Conservation (phyloP, 495 filamentous ascomycete genomes). For the Daldinia grandis region DNA sequence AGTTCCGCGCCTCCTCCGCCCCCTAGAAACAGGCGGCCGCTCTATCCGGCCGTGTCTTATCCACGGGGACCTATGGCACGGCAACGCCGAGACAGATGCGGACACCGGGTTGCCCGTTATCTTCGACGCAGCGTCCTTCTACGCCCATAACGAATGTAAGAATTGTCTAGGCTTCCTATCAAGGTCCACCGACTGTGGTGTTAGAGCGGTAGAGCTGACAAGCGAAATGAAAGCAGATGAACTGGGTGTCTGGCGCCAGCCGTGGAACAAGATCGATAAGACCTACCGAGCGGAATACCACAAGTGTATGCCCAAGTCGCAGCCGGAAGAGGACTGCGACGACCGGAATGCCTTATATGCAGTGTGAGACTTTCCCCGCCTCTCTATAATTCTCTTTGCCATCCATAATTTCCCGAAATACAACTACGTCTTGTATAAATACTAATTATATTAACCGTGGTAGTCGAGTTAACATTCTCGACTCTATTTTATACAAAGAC, state of each 20-base stretch:
- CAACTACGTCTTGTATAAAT: not conserved
- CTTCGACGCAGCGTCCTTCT: constrained; percentile 57
- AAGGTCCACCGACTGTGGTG: not conserved
- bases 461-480: constrained; percentile 36
- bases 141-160: constrained; percentile 61
- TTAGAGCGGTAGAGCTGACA: not conserved
- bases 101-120: constrained; percentile 48
- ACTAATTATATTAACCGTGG: not conserved
- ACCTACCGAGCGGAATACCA: constrained; percentile 33
- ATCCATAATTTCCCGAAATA: not conserved
- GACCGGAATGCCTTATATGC: constrained; percentile 45
- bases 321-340: constrained; percentile 45
- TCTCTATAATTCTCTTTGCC: not conserved
- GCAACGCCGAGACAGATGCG: constrained; percentile 50
- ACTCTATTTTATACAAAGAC: constrained; percentile 37
- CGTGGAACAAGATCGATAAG: constrained; percentile 30
- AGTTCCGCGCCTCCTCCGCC: constrained; percentile 51
- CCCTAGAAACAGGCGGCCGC: constrained; percentile 53
- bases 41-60: constrained; percentile 54
- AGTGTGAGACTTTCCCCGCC: constrained; percentile 16
- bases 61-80: constrained; percentile 61
- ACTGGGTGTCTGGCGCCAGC: constrained; percentile 37
- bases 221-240: constrained; percentile 18
- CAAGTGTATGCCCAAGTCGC: constrained; percentile 29
- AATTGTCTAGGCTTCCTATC: constrained; percentile 28